Evolutionary conservation across 2,329 filamentous ascomycete species (phyloP).

Genomic region (Diaporthe caulivora): DNA sequence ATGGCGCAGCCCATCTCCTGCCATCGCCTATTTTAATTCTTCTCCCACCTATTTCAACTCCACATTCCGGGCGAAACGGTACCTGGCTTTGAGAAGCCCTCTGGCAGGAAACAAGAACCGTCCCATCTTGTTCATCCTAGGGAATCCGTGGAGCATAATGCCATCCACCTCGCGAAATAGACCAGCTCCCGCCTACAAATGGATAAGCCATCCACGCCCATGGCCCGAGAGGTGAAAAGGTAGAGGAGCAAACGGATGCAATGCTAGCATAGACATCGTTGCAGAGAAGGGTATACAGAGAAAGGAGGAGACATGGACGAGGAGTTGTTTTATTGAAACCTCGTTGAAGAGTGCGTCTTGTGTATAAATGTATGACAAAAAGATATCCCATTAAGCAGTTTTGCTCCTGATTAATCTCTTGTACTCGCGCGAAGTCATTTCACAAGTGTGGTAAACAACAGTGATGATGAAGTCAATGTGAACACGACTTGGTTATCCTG

Average conservation of each 20-base stretch:
- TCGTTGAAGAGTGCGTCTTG: conserved; percentile 34
- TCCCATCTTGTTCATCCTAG: conserved; percentile 9
- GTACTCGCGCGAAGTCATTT: neutral
- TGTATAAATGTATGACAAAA: conserved; percentile 40
- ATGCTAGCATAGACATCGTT: conserved; percentile 24
- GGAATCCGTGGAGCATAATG: conserved; percentile 10
- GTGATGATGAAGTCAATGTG: neutral
- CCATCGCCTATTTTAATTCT: conserved; percentile 12
- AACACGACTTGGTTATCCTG: neutral
- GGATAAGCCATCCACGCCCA: neutral
- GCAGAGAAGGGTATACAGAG: neutral
- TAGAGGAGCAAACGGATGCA: conserved; percentile 10
- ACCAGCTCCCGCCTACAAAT: conserved; percentile 5
- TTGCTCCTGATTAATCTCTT: neutral
- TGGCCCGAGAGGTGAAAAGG: neutral
- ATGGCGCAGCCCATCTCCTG: neutral
- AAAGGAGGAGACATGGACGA: neutral
- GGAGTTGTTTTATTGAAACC: conserved; percentile 4
- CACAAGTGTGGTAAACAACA: neutral
- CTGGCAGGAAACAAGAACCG: neutral
- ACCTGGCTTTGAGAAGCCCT: conserved; percentile 17
- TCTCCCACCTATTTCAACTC: conserved; percentile 6
- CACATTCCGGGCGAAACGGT: conserved; percentile 19
- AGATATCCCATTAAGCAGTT: conserved; percentile 36
- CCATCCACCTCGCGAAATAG: neutral